Conservation (phyloP, 2,329 filamentous ascomycete genomes). For the Corinectria fuckeliana region DNA sequence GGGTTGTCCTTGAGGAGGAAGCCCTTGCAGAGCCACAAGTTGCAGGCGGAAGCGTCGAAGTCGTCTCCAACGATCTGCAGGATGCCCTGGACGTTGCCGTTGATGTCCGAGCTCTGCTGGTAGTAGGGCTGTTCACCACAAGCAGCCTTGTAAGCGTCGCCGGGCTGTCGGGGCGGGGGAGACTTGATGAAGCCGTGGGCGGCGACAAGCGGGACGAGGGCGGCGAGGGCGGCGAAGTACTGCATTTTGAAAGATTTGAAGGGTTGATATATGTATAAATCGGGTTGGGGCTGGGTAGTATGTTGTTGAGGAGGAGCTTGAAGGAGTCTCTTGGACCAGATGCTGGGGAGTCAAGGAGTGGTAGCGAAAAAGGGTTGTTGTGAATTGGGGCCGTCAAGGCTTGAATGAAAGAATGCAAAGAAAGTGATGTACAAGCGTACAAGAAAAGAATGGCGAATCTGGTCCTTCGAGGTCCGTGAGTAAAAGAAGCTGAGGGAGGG, state of each 20-base stretch:
- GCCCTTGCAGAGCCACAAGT: constrained; percentile 56
- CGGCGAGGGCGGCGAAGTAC: constrained; percentile 30
- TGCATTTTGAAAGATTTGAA: constrained; percentile 30
- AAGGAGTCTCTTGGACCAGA: constrained; percentile 40
- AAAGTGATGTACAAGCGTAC: constrained; percentile 39
- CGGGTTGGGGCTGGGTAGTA: neutral
- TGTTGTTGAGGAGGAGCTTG: neutral
- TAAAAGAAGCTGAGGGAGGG: constrained; percentile 31
- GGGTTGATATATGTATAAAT: constrained; percentile 6
- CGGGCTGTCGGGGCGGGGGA: constrained; percentile 50
- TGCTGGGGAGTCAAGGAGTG: constrained; percentile 29
- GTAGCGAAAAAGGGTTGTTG: constrained; percentile 2
- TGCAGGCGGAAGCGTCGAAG: constrained; percentile 41
- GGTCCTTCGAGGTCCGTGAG: constrained; percentile 42
- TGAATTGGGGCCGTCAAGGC: constrained; percentile 41
- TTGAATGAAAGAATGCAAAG: constrained; percentile 38
- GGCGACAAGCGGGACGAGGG: constrained; percentile 42
- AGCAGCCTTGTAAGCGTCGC: constrained; percentile 50
- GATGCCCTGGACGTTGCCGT: constrained; percentile 48
- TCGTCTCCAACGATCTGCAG: constrained; percentile 38
- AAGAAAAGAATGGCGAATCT: constrained; percentile 42
- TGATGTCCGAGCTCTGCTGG: constrained; percentile 43
- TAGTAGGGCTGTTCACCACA: constrained; percentile 51
- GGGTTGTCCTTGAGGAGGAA: constrained; percentile 54
- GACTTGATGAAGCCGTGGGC: constrained; percentile 53